phyloP scores from a whole-genome alignment of 139 green algal genomes.

The Coelastrella sp. region DNA sequence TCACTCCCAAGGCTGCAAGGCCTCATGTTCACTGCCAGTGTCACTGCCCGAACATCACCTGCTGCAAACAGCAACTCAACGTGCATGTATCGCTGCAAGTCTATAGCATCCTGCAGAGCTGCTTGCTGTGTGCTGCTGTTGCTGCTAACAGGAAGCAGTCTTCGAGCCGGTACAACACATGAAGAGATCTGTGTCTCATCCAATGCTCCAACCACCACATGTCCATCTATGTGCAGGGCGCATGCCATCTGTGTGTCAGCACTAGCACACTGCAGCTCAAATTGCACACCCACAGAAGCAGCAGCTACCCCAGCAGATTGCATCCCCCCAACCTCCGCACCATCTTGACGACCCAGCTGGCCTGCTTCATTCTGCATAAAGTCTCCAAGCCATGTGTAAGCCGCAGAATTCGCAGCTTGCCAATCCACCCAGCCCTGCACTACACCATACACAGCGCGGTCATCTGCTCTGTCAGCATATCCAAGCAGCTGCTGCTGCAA shows the following conservation, averaged over 20 bases:
- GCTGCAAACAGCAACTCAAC: slow-evolving; percentile 22
- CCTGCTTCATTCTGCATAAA: too few species aligned
- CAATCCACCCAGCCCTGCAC: slow-evolving; percentile 36
- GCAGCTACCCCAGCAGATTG: background rate
- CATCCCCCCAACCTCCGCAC: too few species aligned
- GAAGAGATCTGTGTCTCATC: background rate
- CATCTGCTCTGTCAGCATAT: background rate
- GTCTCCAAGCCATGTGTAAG: background rate
- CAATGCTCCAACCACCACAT: background rate
- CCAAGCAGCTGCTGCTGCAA: slow-evolving; percentile 35
- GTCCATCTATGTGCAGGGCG: slow-evolving; percentile 11
- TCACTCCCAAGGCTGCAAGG: background rate
- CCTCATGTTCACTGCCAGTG: background rate
- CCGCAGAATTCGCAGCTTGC: background rate
- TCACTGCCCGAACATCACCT: background rate
- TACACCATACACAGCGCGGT: background rate
- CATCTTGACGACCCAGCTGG: too few species aligned
- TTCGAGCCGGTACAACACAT: background rate
- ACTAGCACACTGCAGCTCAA: slow-evolving; percentile 10
- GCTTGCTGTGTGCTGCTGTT: slow-evolving; percentile 20
- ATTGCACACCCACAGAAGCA: slow-evolving; percentile 22
- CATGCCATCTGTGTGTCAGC: background rate
- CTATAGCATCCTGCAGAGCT: too few species aligned
- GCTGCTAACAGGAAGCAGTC: background rate
- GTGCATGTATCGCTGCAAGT: background rate